Percentiles rank a stretch among this genome's conserved stretches.
These are phyloP conservation scores for Ogataea siamensis DNA, from an alignment of 805 yeast genomes.

Conservation along the genomic window DNA sequence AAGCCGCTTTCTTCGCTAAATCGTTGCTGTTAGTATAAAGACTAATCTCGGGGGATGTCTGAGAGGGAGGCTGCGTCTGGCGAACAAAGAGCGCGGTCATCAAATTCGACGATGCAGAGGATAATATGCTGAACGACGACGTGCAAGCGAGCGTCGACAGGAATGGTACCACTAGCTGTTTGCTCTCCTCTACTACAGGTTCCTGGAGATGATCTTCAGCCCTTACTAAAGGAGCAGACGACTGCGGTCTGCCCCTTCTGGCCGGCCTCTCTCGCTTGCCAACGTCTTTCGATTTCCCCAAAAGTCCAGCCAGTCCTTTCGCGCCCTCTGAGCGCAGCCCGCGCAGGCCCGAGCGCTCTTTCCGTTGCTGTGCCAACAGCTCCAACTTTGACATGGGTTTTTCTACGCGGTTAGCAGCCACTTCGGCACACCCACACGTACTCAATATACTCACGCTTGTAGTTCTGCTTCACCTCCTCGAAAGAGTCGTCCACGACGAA, in stretches of 20 bases:
- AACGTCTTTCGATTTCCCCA: not conserved
- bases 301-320: constrained; percentile 2
- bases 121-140: constrained; percentile 3
- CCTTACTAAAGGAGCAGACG: not conserved
- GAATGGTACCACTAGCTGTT: no score
- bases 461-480: constrained; percentile 41
- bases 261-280: not conserved
- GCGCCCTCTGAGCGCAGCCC: constrained; percentile 2
- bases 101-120: not conserved
- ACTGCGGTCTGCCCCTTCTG: not conserved
- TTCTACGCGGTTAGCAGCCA: constrained; percentile 10
- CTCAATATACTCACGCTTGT: constrained; percentile 27
- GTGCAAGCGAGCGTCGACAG: constrained; percentile 1
- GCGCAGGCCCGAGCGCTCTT: constrained; percentile 21
- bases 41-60: constrained; percentile 4
- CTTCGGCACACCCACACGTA: constrained; percentile 5
- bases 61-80: constrained; percentile 3
- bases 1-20: constrained; percentile 42
- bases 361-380: constrained; percentile 43
- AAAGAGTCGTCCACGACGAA: constrained; percentile 52
- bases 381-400: constrained; percentile 41
- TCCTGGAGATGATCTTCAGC: not conserved
- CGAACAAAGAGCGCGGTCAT: constrained; percentile 2
- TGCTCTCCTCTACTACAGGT: no score
- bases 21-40: constrained; percentile 40